Conservation (phyloP, 306 rosid species). For the Fagus sylvatica region DNA sequence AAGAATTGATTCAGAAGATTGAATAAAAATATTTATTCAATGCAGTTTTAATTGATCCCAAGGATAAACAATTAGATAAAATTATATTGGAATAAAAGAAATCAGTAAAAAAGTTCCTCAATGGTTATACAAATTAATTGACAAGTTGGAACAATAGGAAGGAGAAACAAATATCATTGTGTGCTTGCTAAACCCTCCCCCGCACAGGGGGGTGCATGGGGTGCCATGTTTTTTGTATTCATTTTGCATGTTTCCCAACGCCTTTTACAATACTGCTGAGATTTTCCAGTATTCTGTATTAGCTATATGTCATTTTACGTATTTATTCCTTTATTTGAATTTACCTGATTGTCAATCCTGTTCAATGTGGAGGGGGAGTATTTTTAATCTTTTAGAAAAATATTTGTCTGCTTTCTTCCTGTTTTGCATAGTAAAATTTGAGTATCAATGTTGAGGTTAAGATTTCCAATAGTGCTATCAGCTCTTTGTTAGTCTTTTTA, state of each 20-base stretch:
- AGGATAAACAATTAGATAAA: no score
- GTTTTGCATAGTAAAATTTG: not conserved
- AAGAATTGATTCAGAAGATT: no score
- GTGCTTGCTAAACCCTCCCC: not conserved
- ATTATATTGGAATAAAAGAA: no score
- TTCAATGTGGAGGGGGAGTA: not conserved
- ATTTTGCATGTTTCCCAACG: not conserved
- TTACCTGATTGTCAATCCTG: not conserved
- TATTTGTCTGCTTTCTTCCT: not conserved
- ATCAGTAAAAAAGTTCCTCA: no score
- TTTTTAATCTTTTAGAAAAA: not conserved
- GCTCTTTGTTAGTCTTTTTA: not conserved
- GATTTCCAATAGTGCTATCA: not conserved
- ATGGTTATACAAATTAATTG: no score
- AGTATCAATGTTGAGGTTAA: not conserved
- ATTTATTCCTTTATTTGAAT: not conserved
- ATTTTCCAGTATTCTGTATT: not conserved
- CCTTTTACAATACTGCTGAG: not conserved
- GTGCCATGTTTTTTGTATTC: not conserved
- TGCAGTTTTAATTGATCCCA: no score
- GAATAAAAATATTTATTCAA: no score
- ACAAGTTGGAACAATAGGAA: no score
- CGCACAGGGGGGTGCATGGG: not conserved
- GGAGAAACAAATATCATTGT: not conserved
- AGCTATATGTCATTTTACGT: not conserved